A percentile compares a stretch with the other conserved stretches of the same genome.
Evolutionary conservation across 2,329 filamentous ascomycete genomes (phyloP).

Genomic region (Madurella mycetomatis): DNA sequence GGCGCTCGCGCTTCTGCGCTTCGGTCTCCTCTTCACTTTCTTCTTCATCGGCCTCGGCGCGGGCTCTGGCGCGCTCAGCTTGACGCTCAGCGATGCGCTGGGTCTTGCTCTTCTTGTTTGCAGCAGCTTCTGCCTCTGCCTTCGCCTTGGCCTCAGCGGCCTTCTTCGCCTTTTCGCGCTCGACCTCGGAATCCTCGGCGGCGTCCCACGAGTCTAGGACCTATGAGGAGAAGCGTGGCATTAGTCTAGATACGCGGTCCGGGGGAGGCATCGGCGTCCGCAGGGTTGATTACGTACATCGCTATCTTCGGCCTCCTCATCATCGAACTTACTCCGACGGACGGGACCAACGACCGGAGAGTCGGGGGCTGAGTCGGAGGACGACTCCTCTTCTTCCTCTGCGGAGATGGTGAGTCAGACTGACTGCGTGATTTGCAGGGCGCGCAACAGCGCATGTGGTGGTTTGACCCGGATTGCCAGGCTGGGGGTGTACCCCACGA

Average conservation of each 20-base stretch:
- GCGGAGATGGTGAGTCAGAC: conserved; percentile 10
- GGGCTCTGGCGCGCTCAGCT: conserved; percentile 52
- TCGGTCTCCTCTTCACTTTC: conserved; percentile 67
- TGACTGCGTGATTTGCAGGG: neutral
- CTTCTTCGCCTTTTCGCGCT: conserved; percentile 91
- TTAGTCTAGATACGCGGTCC: neutral
- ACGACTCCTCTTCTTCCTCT: conserved; percentile 35
- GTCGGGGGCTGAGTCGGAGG: conserved; percentile 33
- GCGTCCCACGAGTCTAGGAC: conserved; percentile 97
- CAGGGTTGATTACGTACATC: conserved; percentile 55
- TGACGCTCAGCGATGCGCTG: conserved; percentile 80
- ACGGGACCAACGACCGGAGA: conserved; percentile 38
- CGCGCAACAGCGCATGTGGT: neutral
- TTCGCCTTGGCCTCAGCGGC: conserved; percentile 82
- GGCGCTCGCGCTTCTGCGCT: conserved; percentile 66
- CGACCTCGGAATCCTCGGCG: conserved; percentile 92
- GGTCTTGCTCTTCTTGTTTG: conserved; percentile 84
- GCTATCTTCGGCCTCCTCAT: conserved; percentile 77
- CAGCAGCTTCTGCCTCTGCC: conserved; percentile 80
- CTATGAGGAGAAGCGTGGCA: conserved; percentile 38
- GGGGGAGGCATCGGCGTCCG: neutral
- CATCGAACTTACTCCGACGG: conserved; percentile 69
- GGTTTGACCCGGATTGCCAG: neutral
- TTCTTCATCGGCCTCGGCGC: conserved; percentile 51
- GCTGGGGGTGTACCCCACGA: conserved; percentile 1